These are phyloP conservation scores for Aspergillus sp. DNA, from an alignment of 2,329 filamentous ascomycete genomes.

Conservation along the genomic window DNA sequence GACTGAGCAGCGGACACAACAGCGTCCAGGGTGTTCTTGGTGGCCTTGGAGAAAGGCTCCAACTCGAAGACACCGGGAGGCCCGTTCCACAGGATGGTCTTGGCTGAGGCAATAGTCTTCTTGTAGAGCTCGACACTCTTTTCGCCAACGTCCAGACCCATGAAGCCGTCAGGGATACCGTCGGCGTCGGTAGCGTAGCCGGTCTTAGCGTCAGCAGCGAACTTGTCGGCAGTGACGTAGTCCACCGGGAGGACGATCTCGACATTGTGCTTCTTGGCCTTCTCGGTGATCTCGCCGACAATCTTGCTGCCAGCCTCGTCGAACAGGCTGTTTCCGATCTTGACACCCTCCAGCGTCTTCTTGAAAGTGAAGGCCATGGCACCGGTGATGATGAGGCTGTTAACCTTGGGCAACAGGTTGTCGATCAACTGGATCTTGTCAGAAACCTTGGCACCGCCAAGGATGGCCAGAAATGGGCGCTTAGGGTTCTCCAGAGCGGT, in stretches of 20 bases:
- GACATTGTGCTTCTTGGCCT: constrained; percentile 94
- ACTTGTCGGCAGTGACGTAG: constrained; percentile 95
- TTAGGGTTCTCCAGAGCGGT: constrained; percentile 88
- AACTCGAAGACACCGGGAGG: constrained; percentile 97
- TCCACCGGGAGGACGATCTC: constrained; percentile 90
- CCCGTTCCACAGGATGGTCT: constrained; percentile 99
- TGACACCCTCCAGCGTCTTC: constrained; percentile 87
- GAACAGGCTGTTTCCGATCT: constrained; percentile 85
- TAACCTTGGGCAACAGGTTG: constrained; percentile 95
- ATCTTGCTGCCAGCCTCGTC: constrained; percentile 92
- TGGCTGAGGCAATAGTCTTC: constrained; percentile 72
- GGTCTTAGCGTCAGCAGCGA: constrained; percentile 71
- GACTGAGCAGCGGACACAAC: constrained; percentile 70
- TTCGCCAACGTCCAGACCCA: constrained; percentile 90
- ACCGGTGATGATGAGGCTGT: constrained; percentile 93
- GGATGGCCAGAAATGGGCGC: constrained; percentile 95
- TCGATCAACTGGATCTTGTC: constrained; percentile 99
- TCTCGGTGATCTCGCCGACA: constrained; percentile 76
- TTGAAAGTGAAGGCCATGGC: constrained; percentile 99
- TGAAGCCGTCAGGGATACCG: constrained; percentile 94
- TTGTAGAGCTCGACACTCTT: constrained; percentile 85
- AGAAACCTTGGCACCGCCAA: constrained; percentile 95
- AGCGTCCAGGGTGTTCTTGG: constrained; percentile 84
- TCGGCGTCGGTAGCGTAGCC: constrained; percentile 75
- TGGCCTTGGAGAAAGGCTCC: constrained; percentile 84